These are phyloP conservation scores for Suillus tomentosus DNA, from an alignment of 768 basidiomycete species.

Conservation along the genomic window DNA sequence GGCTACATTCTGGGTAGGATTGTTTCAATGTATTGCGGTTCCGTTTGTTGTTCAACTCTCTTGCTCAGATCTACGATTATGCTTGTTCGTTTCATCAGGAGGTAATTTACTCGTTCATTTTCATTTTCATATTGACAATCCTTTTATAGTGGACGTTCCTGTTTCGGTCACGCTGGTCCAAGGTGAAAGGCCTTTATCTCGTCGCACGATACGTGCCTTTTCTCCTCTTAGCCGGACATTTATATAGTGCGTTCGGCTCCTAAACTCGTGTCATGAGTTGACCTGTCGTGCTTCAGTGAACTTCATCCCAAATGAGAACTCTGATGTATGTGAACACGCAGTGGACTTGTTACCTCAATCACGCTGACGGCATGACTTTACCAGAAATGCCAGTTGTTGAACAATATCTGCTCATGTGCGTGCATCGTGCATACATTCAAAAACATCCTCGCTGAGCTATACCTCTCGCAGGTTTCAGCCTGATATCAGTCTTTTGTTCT, in stretches of 20 bases:
- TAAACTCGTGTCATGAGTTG: background rate
- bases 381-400: slow-evolving; percentile 4
- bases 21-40: background rate
- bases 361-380: background rate
- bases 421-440: background rate
- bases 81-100: background rate
- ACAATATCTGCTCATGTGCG: slow-evolving; percentile 4
- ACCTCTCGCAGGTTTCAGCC: background rate
- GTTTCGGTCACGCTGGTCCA: background rate
- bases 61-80: slow-evolving; percentile 2
- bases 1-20: slow-evolving; percentile 7
- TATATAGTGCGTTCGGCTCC: background rate
- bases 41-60: background rate
- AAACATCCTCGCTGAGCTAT: background rate
- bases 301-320: background rate
- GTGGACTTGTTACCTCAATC: background rate
- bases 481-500: slow-evolving; percentile 5
- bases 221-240: background rate
- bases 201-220: slow-evolving; percentile 5
- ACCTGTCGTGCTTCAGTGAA: background rate
- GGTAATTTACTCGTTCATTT: background rate
- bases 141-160: background rate
- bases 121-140: background rate
- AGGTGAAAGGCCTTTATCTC: slow-evolving; percentile 5
- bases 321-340: background rate